Evolutionary conservation across 2,329 filamentous ascomycete species (phyloP).

Genomic region (Dactylellina cionopaga): DNA sequence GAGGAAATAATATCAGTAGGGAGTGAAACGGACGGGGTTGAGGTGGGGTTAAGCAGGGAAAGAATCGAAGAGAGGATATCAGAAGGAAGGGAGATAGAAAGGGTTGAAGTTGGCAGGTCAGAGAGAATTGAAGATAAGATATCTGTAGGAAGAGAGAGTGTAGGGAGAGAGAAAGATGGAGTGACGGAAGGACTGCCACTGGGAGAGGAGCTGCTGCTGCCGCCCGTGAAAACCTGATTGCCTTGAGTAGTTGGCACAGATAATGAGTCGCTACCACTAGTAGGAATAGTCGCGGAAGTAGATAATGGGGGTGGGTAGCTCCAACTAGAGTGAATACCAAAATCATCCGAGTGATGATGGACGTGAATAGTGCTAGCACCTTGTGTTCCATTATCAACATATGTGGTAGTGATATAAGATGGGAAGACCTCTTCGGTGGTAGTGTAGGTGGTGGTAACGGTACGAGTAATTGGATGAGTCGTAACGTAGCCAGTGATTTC

Average conservation of each 20-base stretch:
- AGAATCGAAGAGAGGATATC: neutral
- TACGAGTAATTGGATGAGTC: conserved; percentile 12
- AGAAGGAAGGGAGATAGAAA: neutral
- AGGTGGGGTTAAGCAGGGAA: neutral
- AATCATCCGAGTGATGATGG: conserved; percentile 32
- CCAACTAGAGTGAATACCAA: conserved; percentile 31
- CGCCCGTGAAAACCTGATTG: neutral
- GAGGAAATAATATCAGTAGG: conserved; percentile 5
- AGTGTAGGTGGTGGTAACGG: conserved; percentile 12
- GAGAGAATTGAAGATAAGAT: neutral
- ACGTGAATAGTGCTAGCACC: conserved; percentile 21
- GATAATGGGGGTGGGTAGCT: neutral
- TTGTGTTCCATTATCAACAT: conserved; percentile 12
- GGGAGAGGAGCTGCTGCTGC: neutral
- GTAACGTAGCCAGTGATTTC: conserved; percentile 28
- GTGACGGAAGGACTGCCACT: conserved; percentile 10
- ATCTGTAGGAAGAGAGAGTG: neutral
- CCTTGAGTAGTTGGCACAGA: neutral
- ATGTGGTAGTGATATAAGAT: conserved; percentile 21
- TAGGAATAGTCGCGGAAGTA: neutral
- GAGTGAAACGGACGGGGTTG: neutral
- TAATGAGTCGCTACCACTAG: no score
- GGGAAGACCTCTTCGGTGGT: conserved; percentile 36
- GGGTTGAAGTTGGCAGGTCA: neutral
- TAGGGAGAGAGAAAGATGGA: conserved; percentile 5